Conservation (phyloP, 257 asterid species). For the Solanum bulbocastanum region DNA sequence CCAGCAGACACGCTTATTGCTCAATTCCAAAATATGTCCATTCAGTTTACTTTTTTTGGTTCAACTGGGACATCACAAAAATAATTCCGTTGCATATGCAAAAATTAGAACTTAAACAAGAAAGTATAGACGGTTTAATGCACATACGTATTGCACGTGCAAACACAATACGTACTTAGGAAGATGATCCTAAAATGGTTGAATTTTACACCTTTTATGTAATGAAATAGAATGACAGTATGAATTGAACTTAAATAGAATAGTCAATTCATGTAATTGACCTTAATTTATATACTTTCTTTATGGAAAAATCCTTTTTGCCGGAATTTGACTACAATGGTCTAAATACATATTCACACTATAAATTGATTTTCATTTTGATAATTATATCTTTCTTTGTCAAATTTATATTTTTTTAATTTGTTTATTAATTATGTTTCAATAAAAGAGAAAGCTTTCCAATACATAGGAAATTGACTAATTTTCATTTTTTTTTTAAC, state of each 20-base stretch:
- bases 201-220: background rate
- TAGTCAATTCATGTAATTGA: too few relatives aligned
- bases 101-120: background rate
- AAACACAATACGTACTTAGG: background rate
- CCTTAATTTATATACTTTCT: background rate
- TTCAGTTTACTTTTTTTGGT: background rate
- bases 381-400: too few relatives aligned
- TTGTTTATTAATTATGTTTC: too few relatives aligned
- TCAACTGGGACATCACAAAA: background rate
- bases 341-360: background rate
- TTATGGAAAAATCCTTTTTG: too few relatives aligned
- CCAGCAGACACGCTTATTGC: background rate
- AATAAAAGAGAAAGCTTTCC: too few relatives aligned
- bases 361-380: too few relatives aligned
- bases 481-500: too few relatives aligned
- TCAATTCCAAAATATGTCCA: background rate
- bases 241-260: background rate
- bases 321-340: background rate
- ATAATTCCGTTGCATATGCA: background rate
- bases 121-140: background rate
- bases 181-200: background rate
- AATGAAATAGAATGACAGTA: background rate
- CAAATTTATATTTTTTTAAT: too few relatives aligned
- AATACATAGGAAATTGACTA: too few relatives aligned
- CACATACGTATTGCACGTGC: background rate